Evolutionary conservation across 2,329 filamentous ascomycete species (phyloP).

Genomic region (Diaporthe citriasiana): DNA sequence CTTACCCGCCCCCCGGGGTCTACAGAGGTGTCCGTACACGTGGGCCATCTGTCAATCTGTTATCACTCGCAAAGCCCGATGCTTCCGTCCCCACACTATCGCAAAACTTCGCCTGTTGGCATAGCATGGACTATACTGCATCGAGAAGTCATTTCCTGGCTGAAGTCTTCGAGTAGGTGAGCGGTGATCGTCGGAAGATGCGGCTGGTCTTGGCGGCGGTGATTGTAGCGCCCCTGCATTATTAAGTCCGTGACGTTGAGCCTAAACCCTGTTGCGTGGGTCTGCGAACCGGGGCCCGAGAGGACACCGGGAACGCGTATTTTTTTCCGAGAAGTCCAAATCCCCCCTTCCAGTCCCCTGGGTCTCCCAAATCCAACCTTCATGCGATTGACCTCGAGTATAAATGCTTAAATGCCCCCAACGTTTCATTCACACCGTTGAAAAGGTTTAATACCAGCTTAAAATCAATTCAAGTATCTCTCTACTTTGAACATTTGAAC

Average conservation of each 20-base stretch:
- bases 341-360: background rate
- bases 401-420: background rate
- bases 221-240: background rate
- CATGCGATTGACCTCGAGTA: background rate
- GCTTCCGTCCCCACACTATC: constrained; percentile 4
- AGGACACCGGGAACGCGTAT: constrained; percentile 16
- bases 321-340: constrained; percentile 21
- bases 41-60: background rate
- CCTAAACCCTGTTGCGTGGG: background rate
- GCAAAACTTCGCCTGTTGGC: background rate
- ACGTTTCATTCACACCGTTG: background rate
- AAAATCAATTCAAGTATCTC: background rate
- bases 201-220: constrained; percentile 1
- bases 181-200: background rate
- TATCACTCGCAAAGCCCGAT: too few relatives aligned
- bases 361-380: background rate
- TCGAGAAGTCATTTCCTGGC: background rate
- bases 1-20: constrained; percentile 3
- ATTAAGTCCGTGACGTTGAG: background rate
- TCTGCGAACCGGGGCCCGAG: background rate
- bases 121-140: background rate
- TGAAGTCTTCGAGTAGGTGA: background rate
- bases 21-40: background rate
- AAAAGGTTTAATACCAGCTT: background rate
- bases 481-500: too few relatives aligned